Percentiles rank a stretch among this genome's conserved stretches.
phyloP scores from a whole-genome alignment of 306 rosid species.

The Prunus persica region Prunus_persica_NCBIv2 NC_034013.1:16891501-16892000 shows the following conservation, averaged over 20 bases:
- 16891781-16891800: conserved; percentile 29
- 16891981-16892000: conserved; percentile 27
- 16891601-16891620: conserved; percentile 48
- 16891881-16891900: conserved; percentile 29
- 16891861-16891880: conserved; percentile 28
- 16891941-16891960: conserved; percentile 30
- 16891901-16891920: conserved; percentile 35
- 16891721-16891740: conserved; percentile 48
- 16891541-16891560: conserved; percentile 40
- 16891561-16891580: conserved; percentile 57
- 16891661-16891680: conserved; percentile 39
- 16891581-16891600: conserved; percentile 61
- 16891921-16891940: conserved; percentile 31
- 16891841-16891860: conserved; percentile 29
- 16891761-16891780: conserved; percentile 45
- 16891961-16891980: conserved; percentile 27
- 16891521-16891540: conserved; percentile 50
- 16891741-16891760: conserved; percentile 67
- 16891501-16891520: conserved; percentile 41
- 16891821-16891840: conserved; percentile 31
- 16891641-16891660: conserved; percentile 59
- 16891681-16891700: conserved; percentile 50
- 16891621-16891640: conserved; percentile 62
- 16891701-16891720: conserved; percentile 48
- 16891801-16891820: conserved; percentile 37